Percentiles rank a stretch among this genome's conserved stretches.
phyloP scores from a whole-genome alignment of 1,284 basidiomycete genomes.

The Rhodofomes roseus region DNA sequence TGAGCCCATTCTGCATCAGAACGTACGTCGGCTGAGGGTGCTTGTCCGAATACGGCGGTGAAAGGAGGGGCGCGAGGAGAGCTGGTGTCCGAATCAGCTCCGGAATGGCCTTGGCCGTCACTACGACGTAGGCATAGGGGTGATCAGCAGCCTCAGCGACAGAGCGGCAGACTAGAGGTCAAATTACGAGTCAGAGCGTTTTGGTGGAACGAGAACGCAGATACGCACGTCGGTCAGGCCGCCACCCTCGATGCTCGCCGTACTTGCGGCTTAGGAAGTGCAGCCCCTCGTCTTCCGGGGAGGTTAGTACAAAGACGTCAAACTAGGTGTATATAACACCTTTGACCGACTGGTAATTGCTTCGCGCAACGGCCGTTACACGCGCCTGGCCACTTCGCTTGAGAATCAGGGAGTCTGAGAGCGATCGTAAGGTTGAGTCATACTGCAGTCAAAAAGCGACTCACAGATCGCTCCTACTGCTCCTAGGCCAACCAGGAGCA shows the following conservation, averaged over 20 bases:
- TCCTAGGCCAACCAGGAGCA: slow-evolving; percentile 55
- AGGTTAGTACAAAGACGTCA: background rate
- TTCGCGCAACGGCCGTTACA: slow-evolving; percentile 74
- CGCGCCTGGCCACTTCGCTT: slow-evolving; percentile 56
- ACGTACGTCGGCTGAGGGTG: slow-evolving; percentile 59
- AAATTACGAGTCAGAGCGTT: background rate
- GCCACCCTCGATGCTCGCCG: slow-evolving; percentile 55
- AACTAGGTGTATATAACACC: slow-evolving; percentile 28
- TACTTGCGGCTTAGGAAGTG: slow-evolving; percentile 57
- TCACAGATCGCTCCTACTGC: slow-evolving; percentile 56
- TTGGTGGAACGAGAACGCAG: background rate
- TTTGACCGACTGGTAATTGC: slow-evolving; percentile 62
- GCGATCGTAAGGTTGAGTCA: background rate
- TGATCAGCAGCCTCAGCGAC: slow-evolving; percentile 58
- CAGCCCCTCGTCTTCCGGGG: slow-evolving; percentile 42
- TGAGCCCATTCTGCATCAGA: slow-evolving; percentile 76
- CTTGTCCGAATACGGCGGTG: slow-evolving; percentile 41
- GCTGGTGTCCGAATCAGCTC: slow-evolving; percentile 57
- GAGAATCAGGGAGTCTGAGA: slow-evolving; percentile 54
- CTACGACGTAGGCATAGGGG: slow-evolving; percentile 62
- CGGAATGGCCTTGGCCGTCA: slow-evolving; percentile 74
- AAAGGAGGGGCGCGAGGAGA: slow-evolving; percentile 58
- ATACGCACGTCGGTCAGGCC: slow-evolving; percentile 55
- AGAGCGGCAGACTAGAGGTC: slow-evolving; percentile 47
- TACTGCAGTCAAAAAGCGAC: slow-evolving; percentile 13